phyloP scores from a whole-genome alignment of 2,329 filamentous ascomycete species.

The Colletotrichum viniferum region DNA sequence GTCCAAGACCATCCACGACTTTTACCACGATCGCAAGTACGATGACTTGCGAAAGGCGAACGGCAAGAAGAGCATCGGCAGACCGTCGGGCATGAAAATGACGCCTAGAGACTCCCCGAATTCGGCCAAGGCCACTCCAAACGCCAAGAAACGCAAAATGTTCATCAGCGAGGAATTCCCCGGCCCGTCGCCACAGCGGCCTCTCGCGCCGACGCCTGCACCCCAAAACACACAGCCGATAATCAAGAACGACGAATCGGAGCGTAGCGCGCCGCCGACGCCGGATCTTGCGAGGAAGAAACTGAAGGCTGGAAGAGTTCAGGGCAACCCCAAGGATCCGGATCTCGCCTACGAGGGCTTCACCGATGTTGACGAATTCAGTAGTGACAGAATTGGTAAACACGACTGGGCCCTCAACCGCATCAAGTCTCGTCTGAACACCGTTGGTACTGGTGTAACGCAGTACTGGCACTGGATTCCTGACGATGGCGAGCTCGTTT shows the following conservation, averaged over 20 bases:
- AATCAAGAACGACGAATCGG: neutral
- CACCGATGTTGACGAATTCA: conserved; percentile 58
- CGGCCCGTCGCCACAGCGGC: neutral
- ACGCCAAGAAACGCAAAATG: conserved; percentile 35
- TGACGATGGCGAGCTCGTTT: conserved; percentile 37
- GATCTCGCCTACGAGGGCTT: conserved; percentile 51
- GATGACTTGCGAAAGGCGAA: conserved; percentile 52
- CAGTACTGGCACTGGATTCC: conserved; percentile 62
- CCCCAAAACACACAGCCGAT: neutral
- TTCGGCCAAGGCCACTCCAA: conserved; percentile 26
- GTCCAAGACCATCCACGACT: conserved; percentile 53
- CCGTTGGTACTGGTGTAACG: conserved; percentile 51
- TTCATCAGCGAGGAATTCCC: conserved; percentile 11
- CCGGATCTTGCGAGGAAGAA: conserved; percentile 13
- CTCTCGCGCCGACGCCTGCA: neutral
- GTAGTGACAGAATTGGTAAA: conserved; percentile 45
- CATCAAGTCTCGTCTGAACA: conserved; percentile 52
- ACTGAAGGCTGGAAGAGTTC: neutral
- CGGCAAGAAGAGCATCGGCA: conserved; percentile 62
- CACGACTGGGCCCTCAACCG: conserved; percentile 58
- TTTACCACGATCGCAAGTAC: conserved; percentile 62
- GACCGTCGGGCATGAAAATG: conserved; percentile 54
- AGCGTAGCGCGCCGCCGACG: neutral
- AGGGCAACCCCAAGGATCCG: conserved; percentile 26
- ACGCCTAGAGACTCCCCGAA: conserved; percentile 24